Conservation (phyloP, 2,329 filamentous ascomycete species). For the Penicillium hordei region DNA sequence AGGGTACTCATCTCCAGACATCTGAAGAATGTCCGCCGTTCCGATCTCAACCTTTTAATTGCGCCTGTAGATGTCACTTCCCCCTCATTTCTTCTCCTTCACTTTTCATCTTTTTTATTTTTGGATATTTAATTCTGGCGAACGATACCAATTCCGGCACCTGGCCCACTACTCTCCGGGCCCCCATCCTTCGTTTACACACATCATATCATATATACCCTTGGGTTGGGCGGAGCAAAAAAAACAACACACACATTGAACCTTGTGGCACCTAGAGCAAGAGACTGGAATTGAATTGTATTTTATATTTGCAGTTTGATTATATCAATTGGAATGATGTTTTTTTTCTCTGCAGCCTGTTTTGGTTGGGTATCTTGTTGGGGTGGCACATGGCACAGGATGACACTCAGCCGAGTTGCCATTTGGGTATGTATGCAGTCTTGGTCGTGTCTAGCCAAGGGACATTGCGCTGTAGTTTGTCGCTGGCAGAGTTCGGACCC, state of each 20-base stretch:
- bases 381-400: not conserved
- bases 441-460: not conserved
- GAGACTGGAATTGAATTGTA: constrained; percentile 25
- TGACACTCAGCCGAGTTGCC: not conserved
- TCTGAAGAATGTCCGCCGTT: constrained; percentile 6
- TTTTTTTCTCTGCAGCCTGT: constrained; percentile 9
- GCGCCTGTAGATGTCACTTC: constrained; percentile 22
- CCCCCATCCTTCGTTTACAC: constrained; percentile 12
- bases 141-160: not conserved
- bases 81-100: constrained; percentile 7
- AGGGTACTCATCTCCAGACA: constrained; percentile 7
- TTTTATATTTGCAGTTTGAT: constrained; percentile 18
- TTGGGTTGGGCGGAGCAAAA: constrained; percentile 26
- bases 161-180: not conserved
- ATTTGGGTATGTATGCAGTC: not conserved
- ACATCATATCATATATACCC: constrained; percentile 29
- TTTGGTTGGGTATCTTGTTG: not conserved
- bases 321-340: constrained; percentile 8
- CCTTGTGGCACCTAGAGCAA: constrained; percentile 25
- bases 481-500: not conserved
- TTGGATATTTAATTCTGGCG: constrained; percentile 14
- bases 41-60: constrained; percentile 5
- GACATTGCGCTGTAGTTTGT: not conserved
- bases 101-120: not conserved
- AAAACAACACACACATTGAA: constrained; percentile 20